Evolutionary conservation across 148 eudicot species (phyloP).

Genomic region (Chenopodium berlandieri): DNA sequence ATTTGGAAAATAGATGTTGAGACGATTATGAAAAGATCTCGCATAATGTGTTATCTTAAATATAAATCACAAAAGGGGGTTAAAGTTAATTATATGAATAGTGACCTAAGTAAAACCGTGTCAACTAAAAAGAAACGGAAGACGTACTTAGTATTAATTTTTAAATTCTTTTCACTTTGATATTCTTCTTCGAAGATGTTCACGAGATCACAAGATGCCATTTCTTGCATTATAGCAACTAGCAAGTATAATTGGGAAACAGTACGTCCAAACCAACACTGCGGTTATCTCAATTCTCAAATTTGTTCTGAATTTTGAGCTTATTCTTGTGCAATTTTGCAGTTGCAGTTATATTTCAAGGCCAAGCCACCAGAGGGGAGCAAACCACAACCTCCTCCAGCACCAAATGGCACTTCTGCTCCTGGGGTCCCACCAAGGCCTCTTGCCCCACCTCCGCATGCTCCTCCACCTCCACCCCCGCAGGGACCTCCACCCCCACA

Average conservation of each 20-base stretch:
- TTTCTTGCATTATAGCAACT: neutral
- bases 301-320: neutral
- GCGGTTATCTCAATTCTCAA: neutral
- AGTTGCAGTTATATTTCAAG: constrained; percentile 96
- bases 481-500: constrained; percentile 50
- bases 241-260: neutral
- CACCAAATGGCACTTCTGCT: constrained; percentile 57
- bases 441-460: constrained; percentile 56
- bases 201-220: neutral
- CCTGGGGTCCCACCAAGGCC: constrained; percentile 78
- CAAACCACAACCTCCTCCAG: constrained; percentile 65
- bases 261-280: neutral
- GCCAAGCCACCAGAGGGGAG: constrained; percentile 84
- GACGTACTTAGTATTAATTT: no score
- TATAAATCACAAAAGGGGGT: no score
- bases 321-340: constrained; percentile 22
- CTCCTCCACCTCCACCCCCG: constrained; percentile 58
- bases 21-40: no score
- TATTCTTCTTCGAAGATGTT: neutral
- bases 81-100: no score
- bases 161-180: neutral
- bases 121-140: no score
- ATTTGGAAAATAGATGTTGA: no score
- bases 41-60: no score
- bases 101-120: no score